phyloP scores from a whole-genome alignment of 441 rosid species.

The Populus hybrid region DNA sequence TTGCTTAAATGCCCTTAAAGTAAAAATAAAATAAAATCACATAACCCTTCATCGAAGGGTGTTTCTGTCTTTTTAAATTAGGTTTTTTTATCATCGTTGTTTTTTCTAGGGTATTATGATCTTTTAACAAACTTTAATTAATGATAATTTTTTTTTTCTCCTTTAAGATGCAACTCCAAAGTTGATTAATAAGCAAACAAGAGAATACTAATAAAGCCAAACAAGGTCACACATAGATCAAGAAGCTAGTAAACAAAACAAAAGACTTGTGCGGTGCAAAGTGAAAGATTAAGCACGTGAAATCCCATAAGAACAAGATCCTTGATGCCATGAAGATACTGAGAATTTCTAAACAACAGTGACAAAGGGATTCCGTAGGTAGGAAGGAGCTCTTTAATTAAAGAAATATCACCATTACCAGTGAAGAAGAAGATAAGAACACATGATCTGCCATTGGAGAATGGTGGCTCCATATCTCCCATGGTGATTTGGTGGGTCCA shows the following conservation, averaged over 20 bases:
- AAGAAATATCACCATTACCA: background rate
- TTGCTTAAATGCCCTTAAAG: too few relatives aligned
- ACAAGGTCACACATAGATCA: background rate
- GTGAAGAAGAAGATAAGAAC: conserved; percentile 2
- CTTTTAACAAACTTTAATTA: too few relatives aligned
- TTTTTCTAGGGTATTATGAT: too few relatives aligned
- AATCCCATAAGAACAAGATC: background rate
- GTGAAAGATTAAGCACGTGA: background rate
- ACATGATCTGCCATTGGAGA: conserved; percentile 1
- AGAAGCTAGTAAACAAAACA: background rate
- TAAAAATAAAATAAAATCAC: too few relatives aligned
- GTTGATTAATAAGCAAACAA: too few relatives aligned
- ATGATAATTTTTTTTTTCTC: too few relatives aligned
- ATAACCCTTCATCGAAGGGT: too few relatives aligned
- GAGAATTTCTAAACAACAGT: background rate
- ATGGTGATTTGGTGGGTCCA: conserved; percentile 9
- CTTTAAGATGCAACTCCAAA: too few relatives aligned
- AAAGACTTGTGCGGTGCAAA: background rate
- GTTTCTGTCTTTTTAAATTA: too few relatives aligned
- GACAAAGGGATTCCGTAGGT: background rate
- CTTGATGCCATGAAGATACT: background rate
- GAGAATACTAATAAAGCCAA: background rate
- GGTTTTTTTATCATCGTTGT: too few relatives aligned
- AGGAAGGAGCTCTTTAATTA: background rate
- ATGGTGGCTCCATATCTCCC: background rate